These are phyloP conservation scores for Pleomassaria siparia DNA, from an alignment of 2,329 filamentous ascomycete genomes.

Conservation along the genomic window DNA sequence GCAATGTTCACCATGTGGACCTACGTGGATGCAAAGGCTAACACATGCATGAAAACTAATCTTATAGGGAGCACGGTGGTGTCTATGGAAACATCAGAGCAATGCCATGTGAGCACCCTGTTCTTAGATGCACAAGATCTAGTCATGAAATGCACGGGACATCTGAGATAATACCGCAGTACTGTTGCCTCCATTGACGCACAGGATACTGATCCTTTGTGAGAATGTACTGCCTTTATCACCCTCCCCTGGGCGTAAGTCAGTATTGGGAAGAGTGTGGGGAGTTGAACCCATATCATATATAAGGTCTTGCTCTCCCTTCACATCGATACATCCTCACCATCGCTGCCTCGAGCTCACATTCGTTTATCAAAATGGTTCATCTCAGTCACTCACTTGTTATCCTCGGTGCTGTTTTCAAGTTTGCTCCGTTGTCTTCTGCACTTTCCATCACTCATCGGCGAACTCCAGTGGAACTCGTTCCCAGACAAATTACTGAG, in stretches of 20 bases:
- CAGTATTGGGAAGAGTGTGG: background rate
- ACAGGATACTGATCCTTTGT: conserved; percentile 1
- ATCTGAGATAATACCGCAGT: background rate
- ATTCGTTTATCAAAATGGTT: conserved; percentile 13
- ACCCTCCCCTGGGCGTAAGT: background rate
- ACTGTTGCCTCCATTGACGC: background rate
- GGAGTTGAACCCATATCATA: background rate
- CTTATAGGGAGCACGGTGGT: background rate
- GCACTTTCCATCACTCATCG: too few relatives aligned
- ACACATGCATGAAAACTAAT: background rate
- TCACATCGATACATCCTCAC: background rate
- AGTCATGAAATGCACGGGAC: conserved; percentile 2
- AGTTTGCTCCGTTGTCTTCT: conserved; percentile 11
- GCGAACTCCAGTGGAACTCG: too few relatives aligned
- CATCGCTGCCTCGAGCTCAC: background rate
- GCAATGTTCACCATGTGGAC: background rate
- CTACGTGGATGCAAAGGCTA: background rate
- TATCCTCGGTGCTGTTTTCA: conserved; percentile 10
- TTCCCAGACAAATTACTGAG: conserved; percentile 15
- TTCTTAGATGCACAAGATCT: background rate
- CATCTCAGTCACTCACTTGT: conserved; percentile 12
- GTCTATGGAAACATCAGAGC: background rate
- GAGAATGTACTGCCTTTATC: background rate
- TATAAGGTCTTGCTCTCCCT: conserved; percentile 4
- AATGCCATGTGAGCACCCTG: background rate